Evolutionary conservation across 495 filamentous ascomycete genomes (phyloP).

Genomic region (Xylaria longipes): DNA sequence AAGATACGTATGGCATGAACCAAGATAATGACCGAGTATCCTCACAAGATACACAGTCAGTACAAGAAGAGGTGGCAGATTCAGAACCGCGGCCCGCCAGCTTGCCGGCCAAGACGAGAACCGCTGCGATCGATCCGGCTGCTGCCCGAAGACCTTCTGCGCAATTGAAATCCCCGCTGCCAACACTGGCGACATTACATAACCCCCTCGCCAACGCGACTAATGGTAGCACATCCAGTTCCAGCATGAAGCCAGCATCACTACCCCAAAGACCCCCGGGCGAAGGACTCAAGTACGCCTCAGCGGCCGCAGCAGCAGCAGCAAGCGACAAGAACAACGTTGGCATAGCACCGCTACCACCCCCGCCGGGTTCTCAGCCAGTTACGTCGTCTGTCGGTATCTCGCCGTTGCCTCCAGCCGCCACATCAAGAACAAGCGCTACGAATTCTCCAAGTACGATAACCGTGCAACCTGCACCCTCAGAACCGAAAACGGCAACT

Average conservation of each 20-base stretch:
- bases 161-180: constrained; percentile 92
- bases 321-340: constrained; percentile 94
- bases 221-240: constrained; percentile 59
- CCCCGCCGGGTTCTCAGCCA: constrained; percentile 71
- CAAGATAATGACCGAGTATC: constrained; percentile 85
- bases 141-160: constrained; percentile 79
- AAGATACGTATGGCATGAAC: constrained; percentile 80
- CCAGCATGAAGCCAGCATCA: constrained; percentile 88
- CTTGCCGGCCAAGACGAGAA: constrained; percentile 59
- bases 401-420: constrained; percentile 56
- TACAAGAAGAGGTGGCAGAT: constrained; percentile 82
- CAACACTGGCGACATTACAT: constrained; percentile 85
- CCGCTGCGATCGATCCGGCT: constrained; percentile 56
- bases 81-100: constrained; percentile 60
- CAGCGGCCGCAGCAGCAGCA: constrained; percentile 92
- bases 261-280: constrained; percentile 82
- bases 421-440: constrained; percentile 48
- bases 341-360: constrained; percentile 90
- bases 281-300: constrained; percentile 94
- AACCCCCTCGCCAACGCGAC: constrained; percentile 66
- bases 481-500: constrained; percentile 44
- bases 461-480: constrained; percentile 48
- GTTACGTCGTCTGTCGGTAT: constrained; percentile 46
- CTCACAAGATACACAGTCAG: constrained; percentile 92
- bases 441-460: constrained; percentile 51